Conservation (phyloP, 805 yeast species). For the Cyberlindnera maclurae region DNA sequence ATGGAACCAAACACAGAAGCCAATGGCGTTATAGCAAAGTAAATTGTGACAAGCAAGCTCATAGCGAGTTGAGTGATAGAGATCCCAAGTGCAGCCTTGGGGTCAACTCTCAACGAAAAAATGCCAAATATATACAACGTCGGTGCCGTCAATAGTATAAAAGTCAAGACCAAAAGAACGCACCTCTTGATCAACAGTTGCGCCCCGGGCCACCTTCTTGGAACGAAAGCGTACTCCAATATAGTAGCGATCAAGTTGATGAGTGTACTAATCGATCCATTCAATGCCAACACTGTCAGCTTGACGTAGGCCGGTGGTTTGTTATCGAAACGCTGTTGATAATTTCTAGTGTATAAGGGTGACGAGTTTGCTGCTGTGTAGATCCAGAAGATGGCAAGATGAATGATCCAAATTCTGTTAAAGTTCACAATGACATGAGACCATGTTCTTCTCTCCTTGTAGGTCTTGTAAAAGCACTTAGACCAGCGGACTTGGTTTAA, state of each 20-base stretch:
- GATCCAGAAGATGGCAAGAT: constrained; percentile 69
- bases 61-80: constrained; percentile 50
- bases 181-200: constrained; percentile 48
- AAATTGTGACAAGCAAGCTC: constrained; percentile 45
- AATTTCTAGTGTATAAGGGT: constrained; percentile 54
- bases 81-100: constrained; percentile 33
- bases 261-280: constrained; percentile 55
- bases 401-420: constrained; percentile 75
- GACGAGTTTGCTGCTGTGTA: constrained; percentile 65
- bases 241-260: constrained; percentile 50
- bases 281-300: constrained; percentile 54
- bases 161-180: constrained; percentile 32
- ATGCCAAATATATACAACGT: constrained; percentile 41
- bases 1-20: constrained; percentile 44
- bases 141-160: constrained; percentile 44
- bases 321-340: constrained; percentile 45
- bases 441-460: constrained; percentile 71
- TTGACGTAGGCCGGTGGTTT: constrained; percentile 52
- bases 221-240: constrained; percentile 57
- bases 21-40: constrained; percentile 57
- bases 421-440: constrained; percentile 65
- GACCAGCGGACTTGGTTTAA: constrained; percentile 59
- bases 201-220: constrained; percentile 69
- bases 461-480: constrained; percentile 66
- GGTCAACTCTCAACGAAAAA: constrained; percentile 23